Percentiles rank a stretch among this genome's conserved stretches.
Conservation (phyloP, 306 rosid genomes). For the Rosa chinensis region DNA sequence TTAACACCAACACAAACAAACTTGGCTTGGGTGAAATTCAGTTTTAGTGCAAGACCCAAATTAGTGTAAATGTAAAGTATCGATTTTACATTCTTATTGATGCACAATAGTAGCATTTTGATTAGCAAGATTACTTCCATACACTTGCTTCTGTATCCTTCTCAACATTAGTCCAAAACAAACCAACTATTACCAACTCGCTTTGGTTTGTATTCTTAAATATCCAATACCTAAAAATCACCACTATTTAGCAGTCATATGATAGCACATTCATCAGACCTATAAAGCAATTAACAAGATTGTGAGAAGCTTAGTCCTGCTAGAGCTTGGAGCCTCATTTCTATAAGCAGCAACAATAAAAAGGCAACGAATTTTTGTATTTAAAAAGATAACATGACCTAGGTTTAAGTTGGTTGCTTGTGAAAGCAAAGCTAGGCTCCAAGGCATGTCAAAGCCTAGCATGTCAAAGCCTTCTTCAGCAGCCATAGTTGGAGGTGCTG, state of each 20-base stretch:
- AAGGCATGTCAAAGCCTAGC: conserved; percentile 36
- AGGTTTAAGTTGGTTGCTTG: conserved; percentile 14
- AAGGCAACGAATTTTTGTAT: too few species aligned
- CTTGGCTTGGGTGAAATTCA: background rate
- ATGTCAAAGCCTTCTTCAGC: conserved; percentile 34
- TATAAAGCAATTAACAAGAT: background rate
- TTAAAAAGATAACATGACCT: too few species aligned
- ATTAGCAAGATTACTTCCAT: background rate
- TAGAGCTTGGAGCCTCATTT: too few species aligned
- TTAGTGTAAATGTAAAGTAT: conserved; percentile 14
- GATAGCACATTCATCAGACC: background rate
- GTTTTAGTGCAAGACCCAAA: conserved; percentile 12
- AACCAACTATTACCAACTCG: background rate
- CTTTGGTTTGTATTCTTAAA: background rate
- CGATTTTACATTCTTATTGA: conserved; percentile 6
- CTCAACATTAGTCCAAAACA: background rate
- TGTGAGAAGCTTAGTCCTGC: background rate
- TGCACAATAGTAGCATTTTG: conserved; percentile 1
- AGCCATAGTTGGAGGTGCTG: too few species aligned
- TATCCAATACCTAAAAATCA: background rate
- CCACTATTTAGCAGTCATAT: background rate
- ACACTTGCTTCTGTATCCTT: background rate
- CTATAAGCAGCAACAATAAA: too few species aligned
- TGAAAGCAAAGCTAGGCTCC: conserved; percentile 8
- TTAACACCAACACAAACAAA: conserved; percentile 19